Evolutionary conservation across 345 rosid genomes (phyloP).

Genomic region (Eucalyptus lansdowneana): DNA sequence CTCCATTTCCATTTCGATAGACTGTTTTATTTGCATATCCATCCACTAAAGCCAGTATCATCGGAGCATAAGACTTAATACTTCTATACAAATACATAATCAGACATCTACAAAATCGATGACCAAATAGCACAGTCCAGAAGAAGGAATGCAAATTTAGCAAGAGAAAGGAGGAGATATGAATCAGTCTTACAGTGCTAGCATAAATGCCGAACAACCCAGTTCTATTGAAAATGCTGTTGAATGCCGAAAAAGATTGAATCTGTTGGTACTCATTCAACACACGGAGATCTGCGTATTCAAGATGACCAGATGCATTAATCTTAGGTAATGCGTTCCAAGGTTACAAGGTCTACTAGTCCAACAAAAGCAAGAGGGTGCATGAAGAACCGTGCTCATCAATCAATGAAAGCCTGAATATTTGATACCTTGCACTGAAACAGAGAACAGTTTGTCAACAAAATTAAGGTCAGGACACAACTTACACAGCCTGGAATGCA

Average conservation of each 20-base stretch:
- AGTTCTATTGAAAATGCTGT: constrained; percentile 61
- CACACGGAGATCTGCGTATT: constrained; percentile 51
- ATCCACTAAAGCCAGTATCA: not conserved
- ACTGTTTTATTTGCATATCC: not conserved
- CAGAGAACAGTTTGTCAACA: not conserved
- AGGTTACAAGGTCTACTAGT: not conserved
- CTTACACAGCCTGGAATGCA: constrained; percentile 96
- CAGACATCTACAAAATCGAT: not conserved
- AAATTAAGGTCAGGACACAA: not conserved
- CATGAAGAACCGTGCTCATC: not conserved
- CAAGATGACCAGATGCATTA: not conserved
- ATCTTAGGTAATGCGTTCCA: not conserved
- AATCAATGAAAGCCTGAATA: not conserved
- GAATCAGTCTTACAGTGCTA: constrained; percentile 43
- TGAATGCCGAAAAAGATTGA: constrained; percentile 80
- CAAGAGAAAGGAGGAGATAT: not conserved
- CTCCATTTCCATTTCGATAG: not conserved
- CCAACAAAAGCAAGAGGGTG: not conserved
- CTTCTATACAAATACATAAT: not conserved
- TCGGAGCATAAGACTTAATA: not conserved
- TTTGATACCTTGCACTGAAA: not conserved
- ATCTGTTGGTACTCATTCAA: constrained; percentile 60
- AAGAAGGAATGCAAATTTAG: not conserved
- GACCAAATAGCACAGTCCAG: not conserved
- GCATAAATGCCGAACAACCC: constrained; percentile 78